These are phyloP conservation scores for Claviceps pazoutovae DNA, from an alignment of 2,329 filamentous ascomycete species.

Conservation along the genomic window DNA sequence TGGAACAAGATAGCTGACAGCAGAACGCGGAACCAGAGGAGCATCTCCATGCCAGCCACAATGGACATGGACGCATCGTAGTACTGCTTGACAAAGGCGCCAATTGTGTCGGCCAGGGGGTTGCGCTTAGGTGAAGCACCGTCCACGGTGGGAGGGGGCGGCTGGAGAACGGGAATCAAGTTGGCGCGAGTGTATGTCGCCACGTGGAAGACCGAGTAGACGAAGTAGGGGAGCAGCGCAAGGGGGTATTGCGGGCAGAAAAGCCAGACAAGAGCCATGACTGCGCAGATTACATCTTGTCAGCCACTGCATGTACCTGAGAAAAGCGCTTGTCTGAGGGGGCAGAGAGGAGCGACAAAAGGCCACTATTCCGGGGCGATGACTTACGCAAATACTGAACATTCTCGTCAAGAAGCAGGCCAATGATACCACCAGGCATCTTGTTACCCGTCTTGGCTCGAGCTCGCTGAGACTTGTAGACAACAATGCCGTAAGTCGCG, in stretches of 20 bases:
- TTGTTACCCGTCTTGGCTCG: constrained; percentile 60
- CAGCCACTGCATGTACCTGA: too few relatives aligned
- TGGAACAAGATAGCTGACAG: constrained; percentile 75
- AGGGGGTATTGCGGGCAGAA: constrained; percentile 78
- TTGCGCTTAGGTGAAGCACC: constrained; percentile 42
- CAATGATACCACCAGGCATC: constrained; percentile 44
- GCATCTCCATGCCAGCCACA: constrained; percentile 77
- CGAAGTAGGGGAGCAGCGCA: constrained; percentile 82
- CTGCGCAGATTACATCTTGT: constrained; percentile 27
- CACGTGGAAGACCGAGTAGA: constrained; percentile 98
- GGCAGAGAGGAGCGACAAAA: neutral
- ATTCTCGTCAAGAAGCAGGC: constrained; percentile 78
- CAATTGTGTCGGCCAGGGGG: constrained; percentile 68
- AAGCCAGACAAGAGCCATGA: constrained; percentile 91
- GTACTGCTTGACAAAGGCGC: constrained; percentile 92
- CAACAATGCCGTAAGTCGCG: constrained; percentile 90
- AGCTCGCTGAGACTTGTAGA: constrained; percentile 92
- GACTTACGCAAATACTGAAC: constrained; percentile 85
- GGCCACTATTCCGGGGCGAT: neutral
- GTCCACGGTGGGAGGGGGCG: constrained; percentile 43
- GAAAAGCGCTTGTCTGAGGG: too few relatives aligned
- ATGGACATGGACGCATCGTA: constrained; percentile 94
- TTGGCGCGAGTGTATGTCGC: constrained; percentile 92
- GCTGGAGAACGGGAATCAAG: constrained; percentile 74
- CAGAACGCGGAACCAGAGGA: constrained; percentile 71